Evolutionary conservation across 1,284 basidiomycete genomes (phyloP).

Genomic region (Boletus smithii): DNA sequence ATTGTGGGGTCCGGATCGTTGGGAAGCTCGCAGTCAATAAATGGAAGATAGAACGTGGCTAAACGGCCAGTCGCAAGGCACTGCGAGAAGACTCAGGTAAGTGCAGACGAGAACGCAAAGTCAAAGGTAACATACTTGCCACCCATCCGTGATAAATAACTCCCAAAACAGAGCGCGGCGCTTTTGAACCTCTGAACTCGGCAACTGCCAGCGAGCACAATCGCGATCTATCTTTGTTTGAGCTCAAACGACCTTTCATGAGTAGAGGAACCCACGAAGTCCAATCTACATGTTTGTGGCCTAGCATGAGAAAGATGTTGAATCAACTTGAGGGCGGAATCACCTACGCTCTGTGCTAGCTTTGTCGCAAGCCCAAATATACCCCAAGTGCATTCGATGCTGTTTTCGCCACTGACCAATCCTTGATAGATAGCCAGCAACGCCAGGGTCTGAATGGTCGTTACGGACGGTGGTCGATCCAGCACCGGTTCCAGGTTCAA

Average conservation of each 20-base stretch:
- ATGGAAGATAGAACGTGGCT: constrained; percentile 62
- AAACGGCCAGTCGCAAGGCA: constrained; percentile 62
- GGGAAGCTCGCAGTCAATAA: constrained; percentile 64
- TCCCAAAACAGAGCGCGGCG: constrained; percentile 72
- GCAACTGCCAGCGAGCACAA: constrained; percentile 61
- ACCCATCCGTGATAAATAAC: constrained; percentile 63
- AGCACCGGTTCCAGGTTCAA: constrained; percentile 62
- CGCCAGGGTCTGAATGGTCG: constrained; percentile 63
- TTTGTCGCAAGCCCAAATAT: constrained; percentile 59
- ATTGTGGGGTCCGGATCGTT: constrained; percentile 52
- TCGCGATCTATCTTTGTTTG: constrained; percentile 51
- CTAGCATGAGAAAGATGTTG: constrained; percentile 9
- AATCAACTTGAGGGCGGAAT: not conserved
- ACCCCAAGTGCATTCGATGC: constrained; percentile 60
- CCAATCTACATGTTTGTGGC: constrained; percentile 46
- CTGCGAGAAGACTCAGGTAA: constrained; percentile 19
- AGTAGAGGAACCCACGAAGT: constrained; percentile 46
- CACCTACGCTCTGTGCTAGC: constrained; percentile 61
- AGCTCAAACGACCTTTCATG: constrained; percentile 5
- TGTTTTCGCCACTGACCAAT: constrained; percentile 52
- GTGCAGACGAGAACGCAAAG: not conserved
- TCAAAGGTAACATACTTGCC: constrained; percentile 46
- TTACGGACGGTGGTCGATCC: constrained; percentile 62
- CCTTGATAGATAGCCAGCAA: constrained; percentile 69
- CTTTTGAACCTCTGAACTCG: constrained; percentile 60